Percentiles rank a stretch among this genome's conserved stretches.
phyloP scores from a whole-genome alignment of 129 eudicot species.

The carrot (Daucus carota) region DNA sequence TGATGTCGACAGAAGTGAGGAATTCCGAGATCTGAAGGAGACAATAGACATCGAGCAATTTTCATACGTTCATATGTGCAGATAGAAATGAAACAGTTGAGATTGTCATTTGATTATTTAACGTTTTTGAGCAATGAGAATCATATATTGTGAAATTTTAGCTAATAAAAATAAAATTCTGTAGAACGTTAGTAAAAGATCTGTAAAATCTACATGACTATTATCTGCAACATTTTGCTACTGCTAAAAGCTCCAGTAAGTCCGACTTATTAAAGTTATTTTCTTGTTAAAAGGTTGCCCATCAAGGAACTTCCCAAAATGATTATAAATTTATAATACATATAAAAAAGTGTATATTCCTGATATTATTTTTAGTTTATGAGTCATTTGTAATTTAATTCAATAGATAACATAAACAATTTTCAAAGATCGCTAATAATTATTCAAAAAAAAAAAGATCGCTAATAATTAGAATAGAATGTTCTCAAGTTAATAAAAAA shows the following conservation, averaged over 20 bases:
- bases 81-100: neutral
- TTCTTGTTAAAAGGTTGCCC: too few relatives aligned
- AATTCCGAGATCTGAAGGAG: neutral
- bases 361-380: too few relatives aligned
- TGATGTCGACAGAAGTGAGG: neutral
- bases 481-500: too few relatives aligned
- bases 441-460: too few relatives aligned
- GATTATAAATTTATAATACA: too few relatives aligned
- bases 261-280: too few relatives aligned
- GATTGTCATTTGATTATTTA: neutral
- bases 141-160: neutral
- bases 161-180: neutral
- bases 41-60: neutral
- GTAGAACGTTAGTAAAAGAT: neutral
- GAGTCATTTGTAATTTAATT: too few relatives aligned
- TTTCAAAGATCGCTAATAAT: too few relatives aligned
- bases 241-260: neutral
- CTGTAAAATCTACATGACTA: neutral
- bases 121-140: neutral
- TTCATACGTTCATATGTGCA: neutral
- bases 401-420: too few relatives aligned
- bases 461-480: too few relatives aligned
- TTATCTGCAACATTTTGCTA: neutral
- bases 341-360: too few relatives aligned
- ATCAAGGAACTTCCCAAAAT: too few relatives aligned